phyloP scores from a whole-genome alignment of 768 basidiomycete species.

The Lactarius tabidus region DNA sequence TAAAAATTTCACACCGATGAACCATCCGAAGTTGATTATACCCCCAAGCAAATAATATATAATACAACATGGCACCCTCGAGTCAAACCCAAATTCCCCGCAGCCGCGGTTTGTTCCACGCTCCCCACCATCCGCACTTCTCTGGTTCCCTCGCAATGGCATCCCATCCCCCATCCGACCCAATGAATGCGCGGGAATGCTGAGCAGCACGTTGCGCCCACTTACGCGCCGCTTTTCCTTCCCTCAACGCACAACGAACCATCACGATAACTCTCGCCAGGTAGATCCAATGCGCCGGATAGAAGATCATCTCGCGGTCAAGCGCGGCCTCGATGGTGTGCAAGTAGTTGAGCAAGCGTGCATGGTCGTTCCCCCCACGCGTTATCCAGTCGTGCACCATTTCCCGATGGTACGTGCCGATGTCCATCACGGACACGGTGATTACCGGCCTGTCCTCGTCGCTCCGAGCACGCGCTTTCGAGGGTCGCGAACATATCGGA shows the following conservation, averaged over 20 bases:
- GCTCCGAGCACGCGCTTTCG: slow-evolving; percentile 17
- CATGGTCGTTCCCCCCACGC: background rate
- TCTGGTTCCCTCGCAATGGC: slow-evolving; percentile 9
- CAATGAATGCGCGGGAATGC: slow-evolving; percentile 8
- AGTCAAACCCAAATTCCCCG: background rate
- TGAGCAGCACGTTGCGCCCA: slow-evolving; percentile 12
- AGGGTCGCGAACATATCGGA: slow-evolving; percentile 28
- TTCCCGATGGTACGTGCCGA: slow-evolving; percentile 7
- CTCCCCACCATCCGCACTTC: slow-evolving; percentile 15
- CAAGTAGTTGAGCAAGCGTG: background rate
- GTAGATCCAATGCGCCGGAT: background rate
- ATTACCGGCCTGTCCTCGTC: slow-evolving; percentile 12
- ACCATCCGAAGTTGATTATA: background rate
- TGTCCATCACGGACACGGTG: background rate
- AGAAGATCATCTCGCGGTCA: slow-evolving; percentile 13
- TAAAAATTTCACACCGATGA: background rate
- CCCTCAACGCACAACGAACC: background rate
- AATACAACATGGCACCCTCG: no score
- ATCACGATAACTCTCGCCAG: slow-evolving; percentile 3
- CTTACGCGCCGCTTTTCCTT: slow-evolving; percentile 3
- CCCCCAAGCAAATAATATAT: background rate
- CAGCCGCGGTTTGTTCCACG: slow-evolving; percentile 3
- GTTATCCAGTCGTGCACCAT: slow-evolving; percentile 11
- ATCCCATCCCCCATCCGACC: slow-evolving; percentile 19
- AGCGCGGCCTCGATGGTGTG: background rate